A percentile compares a stretch with the other conserved stretches of the same genome.
Conservation (phyloP, 2,329 filamentous ascomycete genomes). For the Didymella sp. region DNA sequence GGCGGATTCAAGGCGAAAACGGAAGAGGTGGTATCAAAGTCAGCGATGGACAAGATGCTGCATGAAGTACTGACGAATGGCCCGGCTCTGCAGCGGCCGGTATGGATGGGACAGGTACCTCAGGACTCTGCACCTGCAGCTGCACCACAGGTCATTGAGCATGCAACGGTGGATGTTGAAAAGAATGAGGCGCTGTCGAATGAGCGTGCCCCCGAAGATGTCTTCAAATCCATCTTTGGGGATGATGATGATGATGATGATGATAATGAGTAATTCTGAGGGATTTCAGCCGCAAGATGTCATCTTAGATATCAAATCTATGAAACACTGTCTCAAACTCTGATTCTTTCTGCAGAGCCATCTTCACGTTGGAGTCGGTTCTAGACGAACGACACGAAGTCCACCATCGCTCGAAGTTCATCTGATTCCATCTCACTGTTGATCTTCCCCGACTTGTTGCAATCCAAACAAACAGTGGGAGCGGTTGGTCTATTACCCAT, state of each 20-base stretch:
- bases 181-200: slow-evolving; percentile 80
- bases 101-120: slow-evolving; percentile 33
- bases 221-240: slow-evolving; percentile 93
- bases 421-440: too few relatives aligned
- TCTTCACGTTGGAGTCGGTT: too few relatives aligned
- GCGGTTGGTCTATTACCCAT: too few relatives aligned
- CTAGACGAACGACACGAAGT: too few relatives aligned
- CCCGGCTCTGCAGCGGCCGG: slow-evolving; percentile 37
- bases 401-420: too few relatives aligned
- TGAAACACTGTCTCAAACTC: too few relatives aligned
- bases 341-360: too few relatives aligned
- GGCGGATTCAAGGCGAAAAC: slow-evolving; percentile 31
- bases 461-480: too few relatives aligned
- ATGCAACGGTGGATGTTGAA: slow-evolving; percentile 68
- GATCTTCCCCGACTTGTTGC: too few relatives aligned
- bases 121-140: slow-evolving; percentile 6
- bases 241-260: slow-evolving; percentile 66
- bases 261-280: neutral
- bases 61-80: slow-evolving; percentile 42
- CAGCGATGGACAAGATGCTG: slow-evolving; percentile 55
- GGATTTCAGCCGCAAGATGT: too few relatives aligned
- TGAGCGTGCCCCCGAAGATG: slow-evolving; percentile 75
- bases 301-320: too few relatives aligned
- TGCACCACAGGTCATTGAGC: slow-evolving; percentile 13
- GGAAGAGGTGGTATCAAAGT: slow-evolving; percentile 60